Evolutionary conservation across 352 stramenopile species (phyloP).

Genomic region (Phytophthora idaei): DNA sequence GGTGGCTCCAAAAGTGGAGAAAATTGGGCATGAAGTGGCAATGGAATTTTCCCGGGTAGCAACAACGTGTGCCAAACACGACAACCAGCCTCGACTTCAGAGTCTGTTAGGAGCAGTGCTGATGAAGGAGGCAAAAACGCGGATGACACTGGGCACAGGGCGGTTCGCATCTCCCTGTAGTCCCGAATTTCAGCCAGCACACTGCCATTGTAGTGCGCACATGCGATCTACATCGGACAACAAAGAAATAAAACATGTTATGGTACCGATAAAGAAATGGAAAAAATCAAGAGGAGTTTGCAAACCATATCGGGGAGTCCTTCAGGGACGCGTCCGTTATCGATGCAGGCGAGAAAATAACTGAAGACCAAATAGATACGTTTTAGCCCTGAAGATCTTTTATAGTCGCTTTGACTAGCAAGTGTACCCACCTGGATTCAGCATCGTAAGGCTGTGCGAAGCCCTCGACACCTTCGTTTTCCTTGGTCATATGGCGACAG

Average conservation of each 20-base stretch:
- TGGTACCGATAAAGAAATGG: neutral
- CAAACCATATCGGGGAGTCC: constrained; percentile 64
- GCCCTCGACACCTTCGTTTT: constrained; percentile 59
- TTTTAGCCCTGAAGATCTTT: constrained; percentile 15
- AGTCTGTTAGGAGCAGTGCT: constrained; percentile 6
- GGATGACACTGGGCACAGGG: constrained; percentile 46
- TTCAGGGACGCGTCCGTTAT: constrained; percentile 56
- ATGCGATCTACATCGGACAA: constrained; percentile 29
- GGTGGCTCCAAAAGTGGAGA: constrained; percentile 19
- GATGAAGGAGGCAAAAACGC: constrained; percentile 32
- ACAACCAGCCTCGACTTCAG: constrained; percentile 9
- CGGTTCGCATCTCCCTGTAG: constrained; percentile 29
- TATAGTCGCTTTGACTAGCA: constrained; percentile 4
- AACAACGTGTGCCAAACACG: constrained; percentile 31
- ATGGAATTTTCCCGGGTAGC: constrained; percentile 17
- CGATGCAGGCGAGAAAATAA: constrained; percentile 69
- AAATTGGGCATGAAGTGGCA: constrained; percentile 8
- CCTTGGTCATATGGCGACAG: constrained; percentile 61
- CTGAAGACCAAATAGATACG: constrained; percentile 34
- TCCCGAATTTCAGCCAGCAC: constrained; percentile 48
- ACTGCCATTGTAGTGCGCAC: constrained; percentile 22
- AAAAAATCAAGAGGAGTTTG: constrained; percentile 5
- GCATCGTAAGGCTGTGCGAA: constrained; percentile 76
- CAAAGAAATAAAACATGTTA: constrained; percentile 19
- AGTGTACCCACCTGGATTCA: constrained; percentile 55